These are phyloP conservation scores for Syzygium aqueum DNA, from an alignment of 345 rosid species.

Conservation along the genomic window DNA sequence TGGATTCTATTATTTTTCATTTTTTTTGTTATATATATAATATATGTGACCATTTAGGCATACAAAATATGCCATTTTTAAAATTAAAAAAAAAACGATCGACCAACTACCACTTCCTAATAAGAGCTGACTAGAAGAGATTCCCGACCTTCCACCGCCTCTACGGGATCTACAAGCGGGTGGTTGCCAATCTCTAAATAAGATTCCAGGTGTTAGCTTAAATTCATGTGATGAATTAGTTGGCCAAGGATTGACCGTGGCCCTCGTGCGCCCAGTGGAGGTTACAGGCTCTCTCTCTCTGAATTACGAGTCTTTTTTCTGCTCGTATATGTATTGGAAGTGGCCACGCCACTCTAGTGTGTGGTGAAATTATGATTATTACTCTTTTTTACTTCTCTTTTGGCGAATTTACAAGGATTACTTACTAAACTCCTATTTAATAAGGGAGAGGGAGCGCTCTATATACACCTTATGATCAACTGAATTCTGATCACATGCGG, in stretches of 20 bases:
- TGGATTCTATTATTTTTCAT: too few species aligned
- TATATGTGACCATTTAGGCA: accelerated
- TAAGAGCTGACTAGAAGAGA: not conserved
- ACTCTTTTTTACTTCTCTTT: not conserved
- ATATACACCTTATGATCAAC: not conserved
- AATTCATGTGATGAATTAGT: not conserved
- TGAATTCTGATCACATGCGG: not conserved
- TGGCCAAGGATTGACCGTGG: not conserved
- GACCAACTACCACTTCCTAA: not conserved
- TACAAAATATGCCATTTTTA: not conserved
- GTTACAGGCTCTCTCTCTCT: too few species aligned
- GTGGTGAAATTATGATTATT: not conserved
- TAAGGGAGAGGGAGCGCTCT: not conserved
- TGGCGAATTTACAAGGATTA: not conserved
- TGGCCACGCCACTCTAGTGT: not conserved
- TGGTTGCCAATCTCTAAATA: not conserved
- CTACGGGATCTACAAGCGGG: accelerated
- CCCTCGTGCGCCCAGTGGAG: not conserved
- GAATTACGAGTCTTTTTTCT: not conserved
- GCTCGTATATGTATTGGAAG: not conserved
- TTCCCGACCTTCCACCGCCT: not conserved
- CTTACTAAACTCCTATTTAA: not conserved
- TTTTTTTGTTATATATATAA: too few species aligned
- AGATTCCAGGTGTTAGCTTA: too few species aligned
- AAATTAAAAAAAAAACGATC: not conserved